These are phyloP conservation scores for Alternaria tenuissima DNA, from an alignment of 2,329 filamentous ascomycete species.

Conservation along the genomic window DNA sequence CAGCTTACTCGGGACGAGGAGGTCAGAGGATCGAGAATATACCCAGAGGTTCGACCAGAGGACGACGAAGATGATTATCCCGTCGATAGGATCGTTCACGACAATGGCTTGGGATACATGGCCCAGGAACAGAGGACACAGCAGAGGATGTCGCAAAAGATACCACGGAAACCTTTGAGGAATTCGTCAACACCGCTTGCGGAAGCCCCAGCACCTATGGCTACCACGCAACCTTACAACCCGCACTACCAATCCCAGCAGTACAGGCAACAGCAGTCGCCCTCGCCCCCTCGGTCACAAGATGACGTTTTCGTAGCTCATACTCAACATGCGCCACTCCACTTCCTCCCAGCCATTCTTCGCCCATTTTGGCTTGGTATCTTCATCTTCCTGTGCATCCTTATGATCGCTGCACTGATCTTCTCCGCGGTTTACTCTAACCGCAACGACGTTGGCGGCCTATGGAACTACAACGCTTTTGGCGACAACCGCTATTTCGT, in stretches of 20 bases:
- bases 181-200: slow-evolving; percentile 20
- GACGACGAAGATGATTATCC: slow-evolving; percentile 56
- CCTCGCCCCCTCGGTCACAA: slow-evolving; percentile 25
- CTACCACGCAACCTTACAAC: slow-evolving; percentile 8
- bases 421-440: slow-evolving; percentile 66
- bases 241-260: slow-evolving; percentile 8
- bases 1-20: slow-evolving; percentile 81
- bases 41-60: slow-evolving; percentile 44
- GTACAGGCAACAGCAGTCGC: slow-evolving; percentile 13
- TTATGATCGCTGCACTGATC: slow-evolving; percentile 76
- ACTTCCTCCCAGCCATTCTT: slow-evolving; percentile 76
- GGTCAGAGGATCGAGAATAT: slow-evolving; percentile 62
- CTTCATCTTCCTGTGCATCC: slow-evolving; percentile 67
- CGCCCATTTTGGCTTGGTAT: slow-evolving; percentile 69
- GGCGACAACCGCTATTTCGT: slow-evolving; percentile 82
- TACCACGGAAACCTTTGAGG: slow-evolving; percentile 28
- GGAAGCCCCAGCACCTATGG: slow-evolving; percentile 14
- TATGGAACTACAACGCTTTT: slow-evolving; percentile 73
- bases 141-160: slow-evolving; percentile 38
- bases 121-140: slow-evolving; percentile 43
- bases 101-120: slow-evolving; percentile 50
- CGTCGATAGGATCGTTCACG: slow-evolving; percentile 59
- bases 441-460: slow-evolving; percentile 62
- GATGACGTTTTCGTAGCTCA: slow-evolving; percentile 59
- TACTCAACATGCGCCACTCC: slow-evolving; percentile 60